Evolutionary conservation across 352 stramenopile species (phyloP), one percentile per base, ranked within the genome.

Genomic region (Phytopythium cucurbitacearum): DNA sequence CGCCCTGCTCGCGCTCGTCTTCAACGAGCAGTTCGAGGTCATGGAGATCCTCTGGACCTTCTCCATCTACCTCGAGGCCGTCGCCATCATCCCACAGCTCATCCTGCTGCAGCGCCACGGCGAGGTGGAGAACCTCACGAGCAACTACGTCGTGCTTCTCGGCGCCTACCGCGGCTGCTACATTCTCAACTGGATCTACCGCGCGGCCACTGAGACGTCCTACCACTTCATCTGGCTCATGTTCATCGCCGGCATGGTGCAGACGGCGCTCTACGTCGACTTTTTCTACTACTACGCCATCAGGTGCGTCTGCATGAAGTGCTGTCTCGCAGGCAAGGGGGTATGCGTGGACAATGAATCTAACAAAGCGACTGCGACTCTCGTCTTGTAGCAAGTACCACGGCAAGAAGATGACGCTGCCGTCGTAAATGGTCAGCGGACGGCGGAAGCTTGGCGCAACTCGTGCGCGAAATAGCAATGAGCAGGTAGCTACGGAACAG

Each of bases 211-310:
- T 1, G 97, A 99, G 77, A 78, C 79, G 53, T 85, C 92, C 41
- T 99, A 99, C 79, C 85, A 97, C 66, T 97, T 98, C 71, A 98
- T 99, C 71, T 99, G 89, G 81, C 89, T 99, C 48, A 97, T 98
- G 60, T 99, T 99, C 67, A 96, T 99, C 62, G 97, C 91, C 51
- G 97, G 97, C 16, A 94, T 99, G 58, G 85, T 99, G 55, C 97
- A 99, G 77, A 99, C 97, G 2, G 79, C 93, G 44, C 83, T 99
- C 37, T 99, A 99, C 80, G 94, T 97, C 28, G 97, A 99, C 75
- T 99, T 99, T 59, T 99, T 99, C 81, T 99, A 99, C 85, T 99
- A 99, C 82, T 99, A 99, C 69, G 75, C 96, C 48, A 89, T 95
- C 53, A 95, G 85, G 85, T 95, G 58, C 52, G 65, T 50, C 9